Evolutionary conservation across 2,329 filamentous ascomycete species (phyloP).

Genomic region (Hymenoscyphus infarciens): DNA sequence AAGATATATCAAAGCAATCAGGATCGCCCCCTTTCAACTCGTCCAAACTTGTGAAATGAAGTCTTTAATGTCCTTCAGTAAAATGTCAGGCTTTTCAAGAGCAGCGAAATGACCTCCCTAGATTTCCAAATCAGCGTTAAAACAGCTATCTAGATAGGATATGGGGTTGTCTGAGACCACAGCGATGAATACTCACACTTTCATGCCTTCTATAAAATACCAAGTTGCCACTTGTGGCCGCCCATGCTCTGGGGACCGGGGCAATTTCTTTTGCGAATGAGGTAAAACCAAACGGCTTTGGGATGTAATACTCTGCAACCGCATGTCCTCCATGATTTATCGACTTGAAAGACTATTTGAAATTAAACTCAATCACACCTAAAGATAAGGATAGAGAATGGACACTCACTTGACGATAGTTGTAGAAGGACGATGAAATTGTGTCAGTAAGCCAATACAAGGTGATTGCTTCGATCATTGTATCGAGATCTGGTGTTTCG

Average conservation of each 20-base stretch:
- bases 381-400: background rate
- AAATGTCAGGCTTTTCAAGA: conserved; percentile 40
- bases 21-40: background rate
- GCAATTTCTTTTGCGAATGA: conserved; percentile 43
- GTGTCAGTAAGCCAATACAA: conserved; percentile 55
- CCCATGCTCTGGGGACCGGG: conserved; percentile 38
- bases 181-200: conserved; percentile 26
- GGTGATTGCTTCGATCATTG: conserved; percentile 47
- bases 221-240: conserved; percentile 38
- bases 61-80: conserved; percentile 44
- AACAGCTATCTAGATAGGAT: background rate
- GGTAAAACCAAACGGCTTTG: conserved; percentile 46
- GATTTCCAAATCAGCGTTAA: background rate
- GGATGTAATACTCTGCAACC: conserved; percentile 1
- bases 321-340: background rate
- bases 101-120: conserved; percentile 53
- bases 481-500: conserved; percentile 34
- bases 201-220: conserved; percentile 38
- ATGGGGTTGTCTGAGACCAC: background rate
- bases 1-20: background rate
- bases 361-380: background rate
- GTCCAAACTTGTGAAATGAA: conserved; percentile 39
- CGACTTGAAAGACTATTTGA: background rate
- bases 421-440: conserved; percentile 46
- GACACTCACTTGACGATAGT: conserved; percentile 41